A percentile compares a stretch with the other conserved stretches of the same genome.
phyloP scores from a whole-genome alignment of 768 basidiomycete genomes.

The Leccinum boreale region DNA sequence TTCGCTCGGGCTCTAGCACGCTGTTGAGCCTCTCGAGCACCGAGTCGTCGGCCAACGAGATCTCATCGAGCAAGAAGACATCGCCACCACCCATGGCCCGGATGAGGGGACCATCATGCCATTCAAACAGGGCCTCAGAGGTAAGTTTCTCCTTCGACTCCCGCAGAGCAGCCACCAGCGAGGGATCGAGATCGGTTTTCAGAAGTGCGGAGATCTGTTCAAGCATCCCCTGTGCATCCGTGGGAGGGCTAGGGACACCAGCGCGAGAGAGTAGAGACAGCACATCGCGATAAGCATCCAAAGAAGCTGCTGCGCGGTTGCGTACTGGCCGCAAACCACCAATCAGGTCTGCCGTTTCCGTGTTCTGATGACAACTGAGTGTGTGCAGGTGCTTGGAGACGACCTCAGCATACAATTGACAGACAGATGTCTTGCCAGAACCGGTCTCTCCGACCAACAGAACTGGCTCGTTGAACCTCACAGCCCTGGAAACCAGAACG shows the following conservation, averaged over 20 bases:
- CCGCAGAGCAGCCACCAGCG: conserved; percentile 34
- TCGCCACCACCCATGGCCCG: conserved; percentile 85
- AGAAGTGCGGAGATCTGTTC: conserved; percentile 20
- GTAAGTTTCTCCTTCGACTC: conserved; percentile 45
- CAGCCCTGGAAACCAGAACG: conserved; percentile 76
- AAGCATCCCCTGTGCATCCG: conserved; percentile 27
- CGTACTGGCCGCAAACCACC: conserved; percentile 89
- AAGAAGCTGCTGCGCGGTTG: conserved; percentile 58
- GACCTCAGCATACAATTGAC: conserved; percentile 80
- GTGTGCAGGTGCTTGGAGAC: conserved; percentile 57
- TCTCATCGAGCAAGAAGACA: conserved; percentile 91
- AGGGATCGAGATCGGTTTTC: conserved; percentile 29
- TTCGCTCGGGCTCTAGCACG: conserved; percentile 88
- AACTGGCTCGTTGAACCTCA: conserved; percentile 90
- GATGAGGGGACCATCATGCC: conserved; percentile 96
- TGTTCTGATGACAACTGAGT: conserved; percentile 97
- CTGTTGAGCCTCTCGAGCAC: conserved; percentile 97
- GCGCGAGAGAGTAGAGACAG: conserved; percentile 38
- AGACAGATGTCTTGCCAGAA: conserved; percentile 95
- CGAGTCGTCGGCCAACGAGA: conserved; percentile 96
- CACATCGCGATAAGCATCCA: conserved; percentile 47
- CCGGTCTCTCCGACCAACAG: conserved; percentile 97
- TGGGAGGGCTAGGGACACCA: conserved; percentile 31
- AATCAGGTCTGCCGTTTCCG: conserved; percentile 95
- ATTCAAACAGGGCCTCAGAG: conserved; percentile 85